Conservation (phyloP, 352 stramenopile genomes). For the Globisporangium mamillatum region DNA sequence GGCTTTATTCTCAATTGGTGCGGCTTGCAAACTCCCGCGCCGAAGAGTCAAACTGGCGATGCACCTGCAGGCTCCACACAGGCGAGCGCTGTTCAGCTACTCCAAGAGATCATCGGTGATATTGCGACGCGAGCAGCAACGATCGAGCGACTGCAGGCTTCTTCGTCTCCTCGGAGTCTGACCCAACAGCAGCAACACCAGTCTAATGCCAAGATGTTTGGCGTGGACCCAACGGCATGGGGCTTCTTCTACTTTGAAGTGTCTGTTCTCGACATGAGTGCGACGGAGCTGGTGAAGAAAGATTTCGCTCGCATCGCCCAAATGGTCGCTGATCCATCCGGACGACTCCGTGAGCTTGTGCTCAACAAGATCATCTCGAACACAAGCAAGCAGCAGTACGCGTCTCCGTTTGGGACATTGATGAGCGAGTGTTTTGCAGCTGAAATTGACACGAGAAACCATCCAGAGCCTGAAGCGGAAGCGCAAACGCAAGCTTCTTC, state of each 20-base stretch:
- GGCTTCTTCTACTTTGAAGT: constrained; percentile 7
- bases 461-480: neutral
- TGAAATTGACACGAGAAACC: neutral
- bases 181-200: neutral
- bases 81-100: neutral
- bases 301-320: constrained; percentile 12
- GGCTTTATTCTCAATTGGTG: constrained; percentile 11
- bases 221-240: constrained; percentile 7
- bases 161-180: too few relatives aligned
- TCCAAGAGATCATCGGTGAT: neutral
- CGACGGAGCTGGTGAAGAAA: constrained; percentile 1
- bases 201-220: neutral
- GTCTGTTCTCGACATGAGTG: constrained; percentile 5
- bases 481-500: neutral
- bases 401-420: constrained; percentile 23
- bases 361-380: constrained; percentile 22
- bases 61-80: neutral
- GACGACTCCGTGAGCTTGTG: constrained; percentile 17
- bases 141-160: neutral
- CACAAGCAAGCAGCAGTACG: neutral
- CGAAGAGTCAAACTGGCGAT: neutral
- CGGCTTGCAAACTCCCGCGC: neutral
- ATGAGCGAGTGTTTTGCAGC: constrained; percentile 28
- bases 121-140: neutral
- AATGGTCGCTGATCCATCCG: neutral